These are phyloP conservation scores for Zygoascus flipseniorum DNA, from an alignment of 805 yeast genomes.

Conservation along the genomic window DNA sequence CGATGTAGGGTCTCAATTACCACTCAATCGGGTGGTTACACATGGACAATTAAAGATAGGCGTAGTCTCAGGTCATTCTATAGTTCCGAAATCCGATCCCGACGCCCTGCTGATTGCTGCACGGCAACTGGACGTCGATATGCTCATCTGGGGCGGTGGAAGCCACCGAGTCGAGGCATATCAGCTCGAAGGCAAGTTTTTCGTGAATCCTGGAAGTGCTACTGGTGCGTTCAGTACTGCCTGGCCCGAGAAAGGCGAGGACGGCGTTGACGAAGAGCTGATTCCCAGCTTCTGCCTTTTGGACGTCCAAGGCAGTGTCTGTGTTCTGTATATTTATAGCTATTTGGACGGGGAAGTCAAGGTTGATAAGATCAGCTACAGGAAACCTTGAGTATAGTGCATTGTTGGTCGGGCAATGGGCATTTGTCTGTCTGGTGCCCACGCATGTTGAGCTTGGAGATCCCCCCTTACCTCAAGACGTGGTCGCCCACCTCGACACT, in stretches of 20 bases:
- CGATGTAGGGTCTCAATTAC: constrained; percentile 50
- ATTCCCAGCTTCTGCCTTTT: constrained; percentile 83
- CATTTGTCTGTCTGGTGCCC: not conserved
- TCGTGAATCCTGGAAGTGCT: constrained; percentile 94
- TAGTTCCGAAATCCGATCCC: constrained; percentile 83
- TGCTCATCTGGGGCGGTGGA: constrained; percentile 78
- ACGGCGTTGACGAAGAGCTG: constrained; percentile 22
- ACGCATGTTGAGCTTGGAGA: not conserved
- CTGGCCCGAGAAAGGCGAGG: constrained; percentile 49
- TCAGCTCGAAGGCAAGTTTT: constrained; percentile 83
- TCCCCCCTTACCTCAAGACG: not conserved
- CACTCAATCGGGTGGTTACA: constrained; percentile 54
- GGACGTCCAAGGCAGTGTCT: constrained; percentile 71
- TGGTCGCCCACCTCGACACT: not conserved
- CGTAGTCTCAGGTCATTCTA: constrained; percentile 71
- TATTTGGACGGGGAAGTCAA: constrained; percentile 73
- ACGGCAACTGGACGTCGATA: constrained; percentile 84
- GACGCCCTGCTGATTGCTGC: constrained; percentile 74
- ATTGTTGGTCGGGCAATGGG: not conserved
- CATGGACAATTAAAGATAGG: constrained; percentile 75
- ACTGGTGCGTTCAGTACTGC: constrained; percentile 80
- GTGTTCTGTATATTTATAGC: constrained; percentile 81
- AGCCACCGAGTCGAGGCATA: constrained; percentile 90
- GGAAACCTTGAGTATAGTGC: constrained; percentile 29
- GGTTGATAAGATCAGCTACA: constrained; percentile 76